A percentile compares a stretch with the other conserved stretches of the same genome.
phyloP scores from a whole-genome alignment of 176 grass and related monocot genomes.

The Areca catechu region DNA sequence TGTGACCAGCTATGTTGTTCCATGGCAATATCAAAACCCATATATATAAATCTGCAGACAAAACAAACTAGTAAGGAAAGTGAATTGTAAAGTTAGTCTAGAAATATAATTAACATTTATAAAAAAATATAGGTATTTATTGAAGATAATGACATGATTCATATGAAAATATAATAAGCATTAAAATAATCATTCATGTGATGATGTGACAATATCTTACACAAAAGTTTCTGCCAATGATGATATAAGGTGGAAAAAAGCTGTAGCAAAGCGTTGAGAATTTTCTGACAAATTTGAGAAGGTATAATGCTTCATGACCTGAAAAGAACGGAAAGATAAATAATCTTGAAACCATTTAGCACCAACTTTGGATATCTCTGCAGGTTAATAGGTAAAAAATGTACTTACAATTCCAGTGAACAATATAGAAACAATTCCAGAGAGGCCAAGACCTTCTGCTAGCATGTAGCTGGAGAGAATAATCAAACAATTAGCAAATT shows the following conservation, averaged over 20 bases:
- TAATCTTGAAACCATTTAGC: slow-evolving; percentile 3
- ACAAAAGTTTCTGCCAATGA: slow-evolving; percentile 99
- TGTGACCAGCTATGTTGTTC: slow-evolving; percentile 99
- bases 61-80: slow-evolving; percentile 7
- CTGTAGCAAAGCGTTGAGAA: slow-evolving; percentile 77
- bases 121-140: too few species aligned
- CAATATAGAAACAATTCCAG: slow-evolving; percentile 97
- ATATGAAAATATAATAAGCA: too few species aligned
- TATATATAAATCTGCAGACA: slow-evolving; percentile 91
- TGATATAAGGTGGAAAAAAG: slow-evolving; percentile 92
- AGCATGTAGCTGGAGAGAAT: slow-evolving; percentile 80
- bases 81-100: too few species aligned
- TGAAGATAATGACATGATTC: too few species aligned
- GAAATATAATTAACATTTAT: too few species aligned
- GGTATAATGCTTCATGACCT: slow-evolving; percentile 99
- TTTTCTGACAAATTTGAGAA: slow-evolving; percentile 96
- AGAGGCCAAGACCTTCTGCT: slow-evolving; percentile 97
- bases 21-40: slow-evolving; percentile 99
- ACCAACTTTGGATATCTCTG: slow-evolving; percentile 12
- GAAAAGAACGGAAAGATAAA: slow-evolving; percentile 22
- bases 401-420: slow-evolving; percentile 93
- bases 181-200: not conserved
- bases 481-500: slow-evolving; percentile 11
- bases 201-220: slow-evolving; percentile 36
- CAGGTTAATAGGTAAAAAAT: slow-evolving; percentile 5